Conservation (phyloP, 2,329 filamentous ascomycete genomes). For the Xylariaceae sp. region DNA sequence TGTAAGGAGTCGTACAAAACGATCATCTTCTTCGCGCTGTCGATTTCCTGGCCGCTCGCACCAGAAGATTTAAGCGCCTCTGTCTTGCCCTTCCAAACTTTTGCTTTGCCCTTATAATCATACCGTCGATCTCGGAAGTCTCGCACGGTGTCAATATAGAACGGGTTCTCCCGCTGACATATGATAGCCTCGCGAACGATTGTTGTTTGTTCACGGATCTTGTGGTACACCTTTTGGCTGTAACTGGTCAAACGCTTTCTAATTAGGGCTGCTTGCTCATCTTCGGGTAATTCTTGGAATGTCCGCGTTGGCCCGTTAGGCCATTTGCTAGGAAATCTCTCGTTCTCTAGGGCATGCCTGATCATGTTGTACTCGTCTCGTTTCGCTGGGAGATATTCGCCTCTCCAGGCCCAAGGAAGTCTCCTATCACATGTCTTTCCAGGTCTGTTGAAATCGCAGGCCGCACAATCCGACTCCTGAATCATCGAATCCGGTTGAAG, state of each 20-base stretch:
- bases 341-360: constrained; percentile 85
- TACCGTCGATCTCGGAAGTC: constrained; percentile 97
- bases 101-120: constrained; percentile 97
- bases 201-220: constrained; percentile 93
- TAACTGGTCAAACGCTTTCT: constrained; percentile 90
- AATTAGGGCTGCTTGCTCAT: constrained; percentile 81
- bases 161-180: constrained; percentile 96
- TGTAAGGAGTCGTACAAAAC: constrained; percentile 94
- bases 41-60: constrained; percentile 76
- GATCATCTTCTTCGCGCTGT: constrained; percentile 98
- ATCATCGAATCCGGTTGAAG: constrained; percentile 99
- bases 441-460: constrained; percentile 96
- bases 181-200: constrained; percentile 96
- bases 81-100: constrained; percentile 97
- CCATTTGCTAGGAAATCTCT: constrained; percentile 82
- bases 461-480: constrained; percentile 91
- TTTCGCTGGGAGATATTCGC: constrained; percentile 94
- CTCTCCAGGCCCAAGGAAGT: constrained; percentile 97
- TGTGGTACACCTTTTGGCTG: constrained; percentile 99
- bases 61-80: constrained; percentile 84
- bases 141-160: constrained; percentile 95
- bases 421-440: constrained; percentile 96
- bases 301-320: constrained; percentile 72
- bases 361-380: constrained; percentile 99
- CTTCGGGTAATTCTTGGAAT: constrained; percentile 79